phyloP scores from a whole-genome alignment of 2,329 filamentous ascomycete genomes.

The Nothophoma quercina region DNA sequence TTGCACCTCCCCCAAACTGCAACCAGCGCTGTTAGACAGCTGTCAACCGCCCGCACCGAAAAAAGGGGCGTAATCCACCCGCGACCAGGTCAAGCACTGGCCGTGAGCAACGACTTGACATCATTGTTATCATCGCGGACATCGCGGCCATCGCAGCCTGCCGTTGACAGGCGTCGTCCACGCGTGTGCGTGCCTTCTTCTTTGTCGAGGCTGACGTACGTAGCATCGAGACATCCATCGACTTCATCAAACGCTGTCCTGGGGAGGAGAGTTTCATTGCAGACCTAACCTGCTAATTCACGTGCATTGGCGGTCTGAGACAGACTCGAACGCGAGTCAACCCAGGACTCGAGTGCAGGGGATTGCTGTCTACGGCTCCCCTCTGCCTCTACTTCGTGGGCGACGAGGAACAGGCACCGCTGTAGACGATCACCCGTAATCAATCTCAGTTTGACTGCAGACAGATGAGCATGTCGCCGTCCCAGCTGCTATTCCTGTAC shows the following conservation, averaged over 20 bases:
- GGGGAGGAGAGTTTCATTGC: neutral
- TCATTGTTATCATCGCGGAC: conserved; percentile 16
- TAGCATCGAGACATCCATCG: conserved; percentile 8
- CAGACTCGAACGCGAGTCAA: conserved; percentile 28
- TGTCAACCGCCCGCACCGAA: conserved; percentile 37
- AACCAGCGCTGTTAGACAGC: conserved; percentile 29
- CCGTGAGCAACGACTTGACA: conserved; percentile 7
- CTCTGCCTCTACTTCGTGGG: conserved; percentile 20
- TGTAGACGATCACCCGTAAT: conserved; percentile 32
- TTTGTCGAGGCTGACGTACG: conserved; percentile 16
- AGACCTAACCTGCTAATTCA: neutral
- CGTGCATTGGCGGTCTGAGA: conserved; percentile 33
- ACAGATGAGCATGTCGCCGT: conserved; percentile 9
- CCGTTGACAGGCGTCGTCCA: conserved; percentile 4
- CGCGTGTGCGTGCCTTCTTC: conserved; percentile 11
- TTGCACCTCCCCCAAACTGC: conserved; percentile 39
- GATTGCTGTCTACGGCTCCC: conserved; percentile 15
- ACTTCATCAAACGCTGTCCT: neutral
- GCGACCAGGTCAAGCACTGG: conserved; percentile 14
- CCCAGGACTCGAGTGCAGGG: conserved; percentile 6
- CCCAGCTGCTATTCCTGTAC: conserved; percentile 36
- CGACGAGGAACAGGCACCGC: conserved; percentile 19
- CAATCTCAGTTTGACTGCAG: conserved; percentile 1
- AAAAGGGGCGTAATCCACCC: conserved; percentile 27
- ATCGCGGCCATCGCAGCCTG: conserved; percentile 5